Evolutionary conservation across 208 protist species (phyloP).

Genomic region (Trypanosoma scelopori): DNA sequence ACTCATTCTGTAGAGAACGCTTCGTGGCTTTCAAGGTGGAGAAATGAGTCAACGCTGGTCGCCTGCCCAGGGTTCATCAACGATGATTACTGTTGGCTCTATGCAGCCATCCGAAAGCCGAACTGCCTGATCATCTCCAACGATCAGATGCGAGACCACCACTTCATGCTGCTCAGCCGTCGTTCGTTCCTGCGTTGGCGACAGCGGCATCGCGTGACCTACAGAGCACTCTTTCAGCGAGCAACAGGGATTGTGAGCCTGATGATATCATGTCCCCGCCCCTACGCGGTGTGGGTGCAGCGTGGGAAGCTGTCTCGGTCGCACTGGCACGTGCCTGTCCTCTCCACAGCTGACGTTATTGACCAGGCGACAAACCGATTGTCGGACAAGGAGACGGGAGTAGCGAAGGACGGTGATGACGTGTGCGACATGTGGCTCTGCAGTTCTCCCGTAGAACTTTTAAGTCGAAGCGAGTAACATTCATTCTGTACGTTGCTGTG

Average conservation of each 20-base stretch:
- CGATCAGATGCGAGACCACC: constrained; percentile 87
- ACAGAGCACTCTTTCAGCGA: constrained; percentile 57
- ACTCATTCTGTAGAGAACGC: constrained; percentile 42
- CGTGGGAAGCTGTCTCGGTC: constrained; percentile 22
- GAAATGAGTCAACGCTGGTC: constrained; percentile 35
- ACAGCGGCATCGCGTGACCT: constrained; percentile 80
- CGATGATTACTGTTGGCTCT: constrained; percentile 88
- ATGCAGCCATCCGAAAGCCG: constrained; percentile 50
- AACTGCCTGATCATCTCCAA: constrained; percentile 70
- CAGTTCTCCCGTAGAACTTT: constrained; percentile 29
- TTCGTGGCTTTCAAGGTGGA: constrained; percentile 45
- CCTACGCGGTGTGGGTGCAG: constrained; percentile 85
- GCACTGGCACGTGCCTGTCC: constrained; percentile 84
- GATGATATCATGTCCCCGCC: constrained; percentile 35
- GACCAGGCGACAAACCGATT: constrained; percentile 74
- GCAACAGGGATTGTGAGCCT: constrained; percentile 32
- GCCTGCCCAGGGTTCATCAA: constrained; percentile 80
- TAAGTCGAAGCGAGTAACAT: constrained; percentile 20
- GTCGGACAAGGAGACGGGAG: constrained; percentile 43
- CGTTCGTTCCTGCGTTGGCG: constrained; percentile 84
- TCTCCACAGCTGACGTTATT: constrained; percentile 49
- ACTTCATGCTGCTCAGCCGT: constrained; percentile 73
- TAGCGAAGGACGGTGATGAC: constrained; percentile 84
- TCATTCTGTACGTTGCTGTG: constrained; percentile 7
- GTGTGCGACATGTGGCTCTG: constrained; percentile 79